Base-by-base conservation (phyloP, 495 filamentous ascomycete species). In the Penicillium paradoxum region DNA sequence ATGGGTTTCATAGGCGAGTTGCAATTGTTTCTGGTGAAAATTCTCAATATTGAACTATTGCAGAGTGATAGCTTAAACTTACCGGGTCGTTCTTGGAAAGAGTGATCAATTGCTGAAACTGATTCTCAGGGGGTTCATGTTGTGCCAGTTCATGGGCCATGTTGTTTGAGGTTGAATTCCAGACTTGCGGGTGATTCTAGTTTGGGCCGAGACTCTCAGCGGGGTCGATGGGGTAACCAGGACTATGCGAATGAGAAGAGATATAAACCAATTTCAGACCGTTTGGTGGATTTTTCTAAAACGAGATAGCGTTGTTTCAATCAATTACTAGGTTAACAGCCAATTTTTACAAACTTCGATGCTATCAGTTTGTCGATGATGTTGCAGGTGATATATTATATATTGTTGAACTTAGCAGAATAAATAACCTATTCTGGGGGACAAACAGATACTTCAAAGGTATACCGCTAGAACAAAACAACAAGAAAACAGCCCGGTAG, bases 91-190 rank as follows among this genome's bases (percentile, higher is more conserved):
- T 71, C 15, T 80, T 57, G 58, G 79, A 85, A 10, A 76, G 74
- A 24, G 79, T 63, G 48, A 97, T 84, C 33, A 96, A 69, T 11
- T 83, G 79, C 60, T 91, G 78, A 63, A 92, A 95, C 0, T 89
- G 91, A 56, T 91, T 96, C 44, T 76, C 14, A 4, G 25, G 14
- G 29, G 33, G 15, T 18, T 13, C 15, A 34, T 54, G 37, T 27
- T 59, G 49, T 6, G 10, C 6, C 2, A 24, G 14, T 51, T 49
- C 22, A 69, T 38, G 70, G 74, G 0, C 71, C 47, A 56, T 64
- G 14, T 33, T 51, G 10, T 17, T 22, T 40, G 36, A 30, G 2
- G 39, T 15, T 32, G 17, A 1, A 32, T 18, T 17, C 33, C 11
- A 24, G 19, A 29, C 5, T 27, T 27, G 32, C 11, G 29, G n/a